Conservation (phyloP, 176 grass and related monocot genomes). For the Oryza rufipogon region DNA sequence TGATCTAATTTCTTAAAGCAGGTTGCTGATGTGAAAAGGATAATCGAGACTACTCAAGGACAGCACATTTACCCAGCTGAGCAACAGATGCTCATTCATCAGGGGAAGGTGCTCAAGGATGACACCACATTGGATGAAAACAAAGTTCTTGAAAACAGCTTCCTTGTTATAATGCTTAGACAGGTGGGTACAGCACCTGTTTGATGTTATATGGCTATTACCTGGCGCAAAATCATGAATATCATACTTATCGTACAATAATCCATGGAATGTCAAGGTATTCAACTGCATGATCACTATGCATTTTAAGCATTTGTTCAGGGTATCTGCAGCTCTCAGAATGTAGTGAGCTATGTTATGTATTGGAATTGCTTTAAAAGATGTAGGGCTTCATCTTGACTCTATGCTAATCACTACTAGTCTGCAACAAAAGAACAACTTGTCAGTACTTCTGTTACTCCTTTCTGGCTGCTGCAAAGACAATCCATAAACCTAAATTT, state of each 20-base stretch:
- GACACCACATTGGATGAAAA: constrained; percentile 78
- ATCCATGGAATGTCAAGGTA: constrained; percentile 1
- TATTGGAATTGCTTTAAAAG: constrained; percentile 24
- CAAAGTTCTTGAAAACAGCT: constrained; percentile 71
- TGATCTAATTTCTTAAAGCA: constrained; percentile 44
- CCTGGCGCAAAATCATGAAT: not conserved
- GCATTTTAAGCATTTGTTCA: constrained; percentile 12
- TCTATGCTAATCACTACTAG: not conserved
- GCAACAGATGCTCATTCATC: constrained; percentile 87
- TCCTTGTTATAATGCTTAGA: constrained; percentile 88
- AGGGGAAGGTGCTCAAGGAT: constrained; percentile 77
- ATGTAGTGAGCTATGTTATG: not conserved
- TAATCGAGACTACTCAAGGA: constrained; percentile 67
- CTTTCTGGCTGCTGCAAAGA: not conserved
- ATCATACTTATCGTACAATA: not conserved
- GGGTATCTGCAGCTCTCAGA: not conserved
- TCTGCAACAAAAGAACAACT: not conserved
- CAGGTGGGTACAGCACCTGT: constrained; percentile 48
- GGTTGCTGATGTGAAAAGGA: constrained; percentile 74
- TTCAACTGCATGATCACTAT: not conserved
- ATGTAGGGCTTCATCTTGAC: constrained; percentile 9
- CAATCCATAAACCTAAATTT: not conserved
- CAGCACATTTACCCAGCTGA: constrained; percentile 73
- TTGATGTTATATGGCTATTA: constrained; percentile 40
- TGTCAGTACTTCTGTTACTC: not conserved